Evolutionary conservation across 2,329 filamentous ascomycete genomes (phyloP).

Genomic region (Aspergillus candidus): DNA sequence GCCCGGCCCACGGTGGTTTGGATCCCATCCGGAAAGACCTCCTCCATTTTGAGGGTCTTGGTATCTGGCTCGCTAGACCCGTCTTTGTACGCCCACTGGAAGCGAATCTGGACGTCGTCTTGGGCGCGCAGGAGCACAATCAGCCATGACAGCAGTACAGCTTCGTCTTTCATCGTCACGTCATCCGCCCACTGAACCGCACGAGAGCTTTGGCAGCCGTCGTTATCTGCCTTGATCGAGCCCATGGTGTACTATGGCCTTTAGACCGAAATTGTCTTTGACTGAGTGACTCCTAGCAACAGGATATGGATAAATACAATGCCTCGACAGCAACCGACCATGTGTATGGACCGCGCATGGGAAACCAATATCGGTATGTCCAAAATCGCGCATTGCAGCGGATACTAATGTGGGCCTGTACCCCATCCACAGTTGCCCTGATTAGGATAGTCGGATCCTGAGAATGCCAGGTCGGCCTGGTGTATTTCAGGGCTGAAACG

Average conservation of each 20-base stretch:
- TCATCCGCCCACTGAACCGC: too few relatives aligned
- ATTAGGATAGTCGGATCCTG: too few relatives aligned
- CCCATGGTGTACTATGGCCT: background rate
- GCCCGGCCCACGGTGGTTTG: constrained; percentile 26
- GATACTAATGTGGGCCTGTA: too few relatives aligned
- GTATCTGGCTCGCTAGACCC: constrained; percentile 9
- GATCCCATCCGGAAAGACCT: constrained; percentile 28
- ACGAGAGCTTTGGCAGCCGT: constrained; percentile 14
- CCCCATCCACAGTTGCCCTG: too few relatives aligned
- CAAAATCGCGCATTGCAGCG: too few relatives aligned
- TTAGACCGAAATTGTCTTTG: too few relatives aligned
- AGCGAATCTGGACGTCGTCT: constrained; percentile 35
- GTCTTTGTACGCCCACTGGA: constrained; percentile 35
- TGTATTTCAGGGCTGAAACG: too few relatives aligned
- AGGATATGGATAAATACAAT: background rate
- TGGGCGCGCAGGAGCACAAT: constrained; percentile 39
- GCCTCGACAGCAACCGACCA: too few relatives aligned
- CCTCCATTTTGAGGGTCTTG: constrained; percentile 23
- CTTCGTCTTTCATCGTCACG: constrained; percentile 32
- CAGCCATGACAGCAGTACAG: constrained; percentile 42
- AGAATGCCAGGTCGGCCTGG: too few relatives aligned
- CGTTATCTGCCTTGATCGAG: constrained; percentile 5
- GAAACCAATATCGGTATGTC: too few relatives aligned
- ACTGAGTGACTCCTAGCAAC: background rate
- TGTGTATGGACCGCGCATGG: too few relatives aligned